These are phyloP conservation scores for Lavandula angustifolia DNA, from an alignment of 257 asterid species.

Conservation along the genomic window DNA sequence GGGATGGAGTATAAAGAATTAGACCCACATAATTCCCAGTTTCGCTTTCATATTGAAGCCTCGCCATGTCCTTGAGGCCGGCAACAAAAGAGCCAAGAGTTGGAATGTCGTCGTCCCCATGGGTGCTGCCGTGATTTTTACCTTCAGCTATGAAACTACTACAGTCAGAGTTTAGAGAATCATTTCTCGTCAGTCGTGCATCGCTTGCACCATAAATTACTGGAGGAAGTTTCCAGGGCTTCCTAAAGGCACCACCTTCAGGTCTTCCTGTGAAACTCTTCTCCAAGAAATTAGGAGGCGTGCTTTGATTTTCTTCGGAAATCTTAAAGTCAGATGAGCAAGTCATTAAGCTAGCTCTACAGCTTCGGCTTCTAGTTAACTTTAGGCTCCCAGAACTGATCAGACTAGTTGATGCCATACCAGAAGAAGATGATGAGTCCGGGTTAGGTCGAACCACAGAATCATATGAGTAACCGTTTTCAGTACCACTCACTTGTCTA, in stretches of 20 bases:
- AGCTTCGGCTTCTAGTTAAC: slow-evolving; percentile 63
- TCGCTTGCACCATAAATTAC: slow-evolving; percentile 50
- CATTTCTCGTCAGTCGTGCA: slow-evolving; percentile 49
- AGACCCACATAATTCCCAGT: slow-evolving; percentile 54
- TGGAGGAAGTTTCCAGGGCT: slow-evolving; percentile 76
- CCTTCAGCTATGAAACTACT: slow-evolving; percentile 64
- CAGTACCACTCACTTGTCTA: slow-evolving; percentile 40
- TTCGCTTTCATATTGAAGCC: slow-evolving; percentile 56
- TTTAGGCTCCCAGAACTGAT: slow-evolving; percentile 50
- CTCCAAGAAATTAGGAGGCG: slow-evolving; percentile 72
- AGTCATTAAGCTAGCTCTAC: slow-evolving; percentile 59
- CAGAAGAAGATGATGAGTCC: slow-evolving; percentile 48
- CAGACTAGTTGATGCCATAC: slow-evolving; percentile 41
- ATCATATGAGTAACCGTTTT: slow-evolving; percentile 39
- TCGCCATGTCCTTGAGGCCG: slow-evolving; percentile 87
- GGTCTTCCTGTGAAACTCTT: slow-evolving; percentile 68
- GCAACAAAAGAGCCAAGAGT: slow-evolving; percentile 92
- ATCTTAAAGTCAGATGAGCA: slow-evolving; percentile 46
- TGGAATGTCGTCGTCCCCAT: slow-evolving; percentile 81
- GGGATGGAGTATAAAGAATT: slow-evolving; percentile 2
- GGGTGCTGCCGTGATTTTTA: slow-evolving; percentile 39
- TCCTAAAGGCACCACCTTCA: slow-evolving; percentile 49
- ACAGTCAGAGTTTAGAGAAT: slow-evolving; percentile 69
- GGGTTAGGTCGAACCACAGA: slow-evolving; percentile 46
- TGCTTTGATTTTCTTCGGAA: slow-evolving; percentile 54